Evolutionary conservation across 306 rosid species (phyloP).

Genomic region (Chamaecrista fasciculata): DNA sequence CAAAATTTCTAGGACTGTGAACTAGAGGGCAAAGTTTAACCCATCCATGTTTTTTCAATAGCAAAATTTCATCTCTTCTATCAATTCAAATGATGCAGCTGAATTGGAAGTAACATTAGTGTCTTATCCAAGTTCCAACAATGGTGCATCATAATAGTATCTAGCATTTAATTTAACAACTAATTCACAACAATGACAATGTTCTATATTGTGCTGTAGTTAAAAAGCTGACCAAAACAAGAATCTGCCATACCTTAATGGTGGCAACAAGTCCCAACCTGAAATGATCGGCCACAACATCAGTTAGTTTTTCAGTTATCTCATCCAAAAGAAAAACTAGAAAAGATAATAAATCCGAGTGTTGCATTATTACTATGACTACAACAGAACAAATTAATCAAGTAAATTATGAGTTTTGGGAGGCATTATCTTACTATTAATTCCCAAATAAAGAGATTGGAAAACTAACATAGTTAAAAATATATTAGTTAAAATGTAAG

Average conservation of each 20-base stretch:
- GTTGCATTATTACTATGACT: not conserved
- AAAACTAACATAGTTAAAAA: not conserved
- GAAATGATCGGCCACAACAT: constrained; percentile 25
- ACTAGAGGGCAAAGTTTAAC: not conserved
- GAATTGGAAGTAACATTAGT: not conserved
- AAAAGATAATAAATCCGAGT: not conserved
- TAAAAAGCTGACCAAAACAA: not conserved
- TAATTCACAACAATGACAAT: not conserved
- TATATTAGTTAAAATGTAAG: not conserved
- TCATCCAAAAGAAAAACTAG: not conserved
- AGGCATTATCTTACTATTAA: not conserved
- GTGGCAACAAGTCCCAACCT: constrained; percentile 85
- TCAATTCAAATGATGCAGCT: not conserved
- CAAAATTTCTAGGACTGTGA: not conserved
- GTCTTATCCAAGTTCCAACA: constrained; percentile 6
- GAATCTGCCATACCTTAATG: constrained; percentile 55
- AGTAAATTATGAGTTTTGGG: not conserved
- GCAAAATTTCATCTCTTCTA: not conserved
- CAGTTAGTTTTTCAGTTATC: constrained; percentile 17
- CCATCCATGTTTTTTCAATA: not conserved
- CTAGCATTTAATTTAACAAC: not conserved
- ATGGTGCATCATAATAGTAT: not conserved
- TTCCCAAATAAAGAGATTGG: not conserved
- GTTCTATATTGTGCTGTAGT: not conserved
- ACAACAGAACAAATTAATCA: not conserved